Evolutionary conservation across 2,329 filamentous ascomycete species (phyloP).

Genomic region (Huntiella moniliformis): DNA sequence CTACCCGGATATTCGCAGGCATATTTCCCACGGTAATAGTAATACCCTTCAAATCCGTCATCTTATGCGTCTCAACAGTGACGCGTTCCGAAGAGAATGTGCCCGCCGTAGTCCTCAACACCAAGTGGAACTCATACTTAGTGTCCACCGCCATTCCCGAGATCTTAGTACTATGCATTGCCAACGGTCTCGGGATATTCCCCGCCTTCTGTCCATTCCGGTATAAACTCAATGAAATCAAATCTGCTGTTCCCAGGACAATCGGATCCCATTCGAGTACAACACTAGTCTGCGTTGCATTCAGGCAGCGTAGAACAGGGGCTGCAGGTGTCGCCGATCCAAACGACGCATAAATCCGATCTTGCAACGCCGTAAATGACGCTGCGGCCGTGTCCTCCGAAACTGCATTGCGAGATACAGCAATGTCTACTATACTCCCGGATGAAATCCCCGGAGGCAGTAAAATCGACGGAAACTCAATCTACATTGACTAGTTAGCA

Average conservation of each 20-base stretch:
- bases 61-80: slow-evolving; percentile 82
- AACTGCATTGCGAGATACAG: slow-evolving; percentile 66
- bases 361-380: slow-evolving; percentile 70
- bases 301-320: slow-evolving; percentile 74
- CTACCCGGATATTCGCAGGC: slow-evolving; percentile 52
- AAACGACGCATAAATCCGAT: slow-evolving; percentile 71
- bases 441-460: slow-evolving; percentile 88
- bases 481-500: slow-evolving; percentile 32
- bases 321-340: slow-evolving; percentile 58
- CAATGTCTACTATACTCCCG: slow-evolving; percentile 95
- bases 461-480: slow-evolving; percentile 95
- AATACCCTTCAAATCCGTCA: slow-evolving; percentile 91
- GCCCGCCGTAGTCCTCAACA: slow-evolving; percentile 77
- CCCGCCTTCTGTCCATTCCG: slow-evolving; percentile 94
- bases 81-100: slow-evolving; percentile 72
- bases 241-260: slow-evolving; percentile 74
- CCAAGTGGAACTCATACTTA: slow-evolving; percentile 86
- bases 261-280: slow-evolving; percentile 97
- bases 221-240: slow-evolving; percentile 77
- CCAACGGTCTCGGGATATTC: slow-evolving; percentile 70
- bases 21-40: slow-evolving; percentile 84
- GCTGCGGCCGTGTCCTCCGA: slow-evolving; percentile 60
- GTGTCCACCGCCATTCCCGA: slow-evolving; percentile 90
- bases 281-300: slow-evolving; percentile 94
- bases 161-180: slow-evolving; percentile 92